These are phyloP conservation scores for Pseudogymnoascus sp. DNA, from an alignment of 2,329 filamentous ascomycete species.

Conservation along the genomic window DNA sequence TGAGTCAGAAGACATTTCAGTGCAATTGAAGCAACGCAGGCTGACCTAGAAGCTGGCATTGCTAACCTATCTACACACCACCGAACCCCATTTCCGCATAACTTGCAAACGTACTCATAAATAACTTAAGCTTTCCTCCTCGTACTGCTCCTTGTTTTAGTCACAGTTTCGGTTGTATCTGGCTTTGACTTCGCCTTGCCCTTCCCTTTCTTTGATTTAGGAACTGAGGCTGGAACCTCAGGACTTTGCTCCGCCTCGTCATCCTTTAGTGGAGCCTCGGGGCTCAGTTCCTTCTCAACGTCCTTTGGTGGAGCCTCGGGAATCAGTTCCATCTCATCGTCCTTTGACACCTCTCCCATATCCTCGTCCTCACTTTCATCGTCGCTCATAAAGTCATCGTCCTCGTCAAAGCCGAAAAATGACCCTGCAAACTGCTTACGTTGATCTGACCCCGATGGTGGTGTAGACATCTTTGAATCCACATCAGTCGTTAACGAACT, in stretches of 20 bases:
- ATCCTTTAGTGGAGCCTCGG: slow-evolving; percentile 18
- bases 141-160: background rate
- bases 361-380: slow-evolving; percentile 42
- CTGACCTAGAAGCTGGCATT: background rate
- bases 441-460: slow-evolving; percentile 35
- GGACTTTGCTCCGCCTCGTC: slow-evolving; percentile 14
- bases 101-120: background rate
- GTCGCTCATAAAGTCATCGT: slow-evolving; percentile 65
- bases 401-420: slow-evolving; percentile 73
- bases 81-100: background rate
- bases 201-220: slow-evolving; percentile 14
- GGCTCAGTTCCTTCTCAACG: slow-evolving; percentile 16
- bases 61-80: background rate
- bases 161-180: slow-evolving; percentile 25
- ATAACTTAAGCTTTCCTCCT: background rate
- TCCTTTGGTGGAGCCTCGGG: slow-evolving; percentile 18
- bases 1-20: background rate
- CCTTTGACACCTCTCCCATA: slow-evolving; percentile 19
- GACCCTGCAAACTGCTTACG: slow-evolving; percentile 30
- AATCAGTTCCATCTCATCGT: slow-evolving; percentile 17
- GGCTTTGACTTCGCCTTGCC: slow-evolving; percentile 36
- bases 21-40: background rate
- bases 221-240: slow-evolving; percentile 2
- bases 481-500: slow-evolving; percentile 24
- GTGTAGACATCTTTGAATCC: slow-evolving; percentile 37